Evolutionary conservation across 345 rosid species (phyloP).

Genomic region (Alliaria petiolata): DNA sequence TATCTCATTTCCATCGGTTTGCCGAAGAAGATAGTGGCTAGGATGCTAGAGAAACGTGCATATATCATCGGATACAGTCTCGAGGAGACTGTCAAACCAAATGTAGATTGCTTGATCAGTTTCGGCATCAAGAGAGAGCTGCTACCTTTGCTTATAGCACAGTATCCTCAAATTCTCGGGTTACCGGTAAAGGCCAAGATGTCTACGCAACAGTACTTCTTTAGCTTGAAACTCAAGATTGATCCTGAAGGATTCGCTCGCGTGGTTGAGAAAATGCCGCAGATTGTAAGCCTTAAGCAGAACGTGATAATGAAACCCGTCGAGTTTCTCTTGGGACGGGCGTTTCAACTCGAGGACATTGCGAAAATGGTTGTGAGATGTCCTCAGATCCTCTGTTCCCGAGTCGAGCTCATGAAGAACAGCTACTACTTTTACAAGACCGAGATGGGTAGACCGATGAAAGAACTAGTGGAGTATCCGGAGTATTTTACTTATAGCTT

Average conservation of each 20-base stretch:
- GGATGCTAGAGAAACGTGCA: slow-evolving; percentile 86
- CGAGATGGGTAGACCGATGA: slow-evolving; percentile 83
- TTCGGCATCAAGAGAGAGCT: slow-evolving; percentile 67
- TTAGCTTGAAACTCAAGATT: slow-evolving; percentile 76
- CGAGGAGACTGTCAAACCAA: slow-evolving; percentile 85
- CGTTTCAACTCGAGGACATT: slow-evolving; percentile 51
- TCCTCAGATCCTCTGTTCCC: slow-evolving; percentile 63
- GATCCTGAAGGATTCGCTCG: slow-evolving; percentile 78
- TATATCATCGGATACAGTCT: slow-evolving; percentile 81
- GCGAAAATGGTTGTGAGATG: slow-evolving; percentile 78
- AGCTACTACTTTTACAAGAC: slow-evolving; percentile 73
- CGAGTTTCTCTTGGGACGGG: slow-evolving; percentile 73
- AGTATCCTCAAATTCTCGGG: slow-evolving; percentile 78
- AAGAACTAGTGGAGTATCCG: slow-evolving; percentile 78
- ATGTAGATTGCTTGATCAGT: slow-evolving; percentile 75
- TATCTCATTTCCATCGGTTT: slow-evolving; percentile 68
- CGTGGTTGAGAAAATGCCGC: slow-evolving; percentile 88
- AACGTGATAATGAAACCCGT: slow-evolving; percentile 74
- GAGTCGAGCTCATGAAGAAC: slow-evolving; percentile 77
- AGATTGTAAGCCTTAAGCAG: slow-evolving; percentile 78
- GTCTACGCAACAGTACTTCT: slow-evolving; percentile 83
- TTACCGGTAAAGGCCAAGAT: slow-evolving; percentile 84
- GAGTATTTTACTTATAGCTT: slow-evolving; percentile 89
- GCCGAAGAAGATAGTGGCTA: slow-evolving; percentile 71
- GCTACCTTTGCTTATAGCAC: slow-evolving; percentile 58